A percentile compares a stretch with the other conserved stretches of the same genome.
These are phyloP conservation scores for Lachnellula suecica DNA, from an alignment of 2,329 filamentous ascomycete genomes.

Conservation along the genomic window DNA sequence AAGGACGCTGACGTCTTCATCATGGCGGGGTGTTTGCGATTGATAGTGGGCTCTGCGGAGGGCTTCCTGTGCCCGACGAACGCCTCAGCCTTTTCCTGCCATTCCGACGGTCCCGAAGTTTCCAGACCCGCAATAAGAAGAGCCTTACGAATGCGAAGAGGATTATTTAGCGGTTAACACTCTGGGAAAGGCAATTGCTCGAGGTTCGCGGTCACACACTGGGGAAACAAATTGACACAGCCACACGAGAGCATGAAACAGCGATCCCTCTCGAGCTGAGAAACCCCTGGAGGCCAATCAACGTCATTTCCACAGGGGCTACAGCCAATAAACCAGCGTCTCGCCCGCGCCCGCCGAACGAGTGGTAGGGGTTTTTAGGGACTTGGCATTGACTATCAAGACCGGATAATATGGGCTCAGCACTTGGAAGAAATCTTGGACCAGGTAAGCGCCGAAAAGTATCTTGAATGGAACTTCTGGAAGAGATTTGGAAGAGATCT, in stretches of 20 bases:
- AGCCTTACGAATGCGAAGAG: neutral
- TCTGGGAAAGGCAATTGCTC: neutral
- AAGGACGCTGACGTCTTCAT: no score
- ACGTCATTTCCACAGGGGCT: conserved; percentile 4
- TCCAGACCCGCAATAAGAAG: neutral
- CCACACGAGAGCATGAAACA: neutral
- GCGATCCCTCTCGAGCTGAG: conserved; percentile 6
- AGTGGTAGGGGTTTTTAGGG: neutral
- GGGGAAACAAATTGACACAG: neutral
- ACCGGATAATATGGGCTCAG: neutral
- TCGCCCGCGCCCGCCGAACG: neutral
- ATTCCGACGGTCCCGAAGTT: no score
- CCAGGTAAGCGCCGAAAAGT: no score
- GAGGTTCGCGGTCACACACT: neutral
- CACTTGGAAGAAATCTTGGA: no score
- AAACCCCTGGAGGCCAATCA: conserved; percentile 3
- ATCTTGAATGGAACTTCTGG: neutral
- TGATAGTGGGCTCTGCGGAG: no score
- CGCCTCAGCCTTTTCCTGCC: no score
- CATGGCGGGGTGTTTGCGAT: no score
- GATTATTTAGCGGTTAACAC: neutral
- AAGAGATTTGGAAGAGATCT: neutral
- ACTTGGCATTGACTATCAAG: neutral
- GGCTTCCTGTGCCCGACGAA: no score
- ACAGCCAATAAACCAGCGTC: neutral